Evolutionary conservation across 2,329 filamentous ascomycete genomes (phyloP).

Genomic region (Aspergillus latus): DNA sequence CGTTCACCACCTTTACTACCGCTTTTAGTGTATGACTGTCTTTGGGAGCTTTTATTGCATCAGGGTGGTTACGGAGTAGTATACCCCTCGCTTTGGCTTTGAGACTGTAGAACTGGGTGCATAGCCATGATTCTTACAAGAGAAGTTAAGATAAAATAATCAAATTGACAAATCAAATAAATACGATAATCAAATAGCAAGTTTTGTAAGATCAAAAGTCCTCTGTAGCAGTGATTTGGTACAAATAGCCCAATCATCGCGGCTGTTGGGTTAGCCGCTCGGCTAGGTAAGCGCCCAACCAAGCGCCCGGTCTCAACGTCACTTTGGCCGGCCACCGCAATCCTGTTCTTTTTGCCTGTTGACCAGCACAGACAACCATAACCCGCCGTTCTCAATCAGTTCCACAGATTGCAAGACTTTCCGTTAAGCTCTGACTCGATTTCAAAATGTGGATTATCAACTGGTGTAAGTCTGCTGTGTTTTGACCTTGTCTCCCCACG

Average conservation of each 20-base stretch:
- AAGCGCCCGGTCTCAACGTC: conserved; percentile 27
- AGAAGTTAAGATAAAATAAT: conserved; percentile 10
- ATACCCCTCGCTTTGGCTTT: conserved; percentile 33
- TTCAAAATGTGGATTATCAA: conserved; percentile 83
- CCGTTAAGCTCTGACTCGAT: conserved; percentile 13
- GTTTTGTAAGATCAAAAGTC: background rate
- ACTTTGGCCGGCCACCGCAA: conserved; percentile 22
- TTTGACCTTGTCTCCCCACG: conserved; percentile 11
- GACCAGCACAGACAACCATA: conserved; percentile 14
- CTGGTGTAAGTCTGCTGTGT: conserved; percentile 69
- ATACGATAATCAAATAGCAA: background rate
- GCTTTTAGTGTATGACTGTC: conserved; percentile 17
- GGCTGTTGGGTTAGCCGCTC: conserved; percentile 19
- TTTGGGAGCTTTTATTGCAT: conserved; percentile 28
- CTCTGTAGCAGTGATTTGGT: too few species aligned
- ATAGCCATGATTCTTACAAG: conserved; percentile 11
- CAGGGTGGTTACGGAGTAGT: conserved; percentile 29
- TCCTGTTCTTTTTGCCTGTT: conserved; percentile 30
- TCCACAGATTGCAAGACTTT: conserved; percentile 6
- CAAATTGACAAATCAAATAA: conserved; percentile 1
- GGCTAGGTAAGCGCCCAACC: conserved; percentile 17
- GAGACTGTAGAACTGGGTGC: conserved; percentile 15
- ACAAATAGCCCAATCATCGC: background rate
- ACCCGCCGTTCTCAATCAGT: conserved; percentile 18
- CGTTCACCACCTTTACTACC: conserved; percentile 13